A percentile compares a stretch with the other conserved stretches of the same genome.
These are phyloP conservation scores for Aegilops tauschii DNA, from an alignment of 176 grass and related monocot species.

Conservation along the genomic window DNA sequence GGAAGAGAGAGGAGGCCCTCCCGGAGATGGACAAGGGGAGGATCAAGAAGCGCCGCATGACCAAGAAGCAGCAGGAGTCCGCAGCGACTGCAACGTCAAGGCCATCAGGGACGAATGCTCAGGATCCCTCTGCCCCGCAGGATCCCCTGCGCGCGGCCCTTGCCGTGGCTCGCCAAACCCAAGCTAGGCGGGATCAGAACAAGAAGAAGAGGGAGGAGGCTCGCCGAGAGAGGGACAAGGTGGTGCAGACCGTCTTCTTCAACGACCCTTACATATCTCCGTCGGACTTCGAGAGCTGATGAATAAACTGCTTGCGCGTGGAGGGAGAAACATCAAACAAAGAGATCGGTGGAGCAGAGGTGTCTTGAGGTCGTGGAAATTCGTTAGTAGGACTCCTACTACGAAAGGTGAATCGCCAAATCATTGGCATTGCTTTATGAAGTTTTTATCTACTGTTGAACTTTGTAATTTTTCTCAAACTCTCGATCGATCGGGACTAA, in stretches of 20 bases:
- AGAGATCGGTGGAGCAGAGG: too few relatives aligned
- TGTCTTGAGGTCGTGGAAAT: too few relatives aligned
- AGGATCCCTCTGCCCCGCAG: background rate
- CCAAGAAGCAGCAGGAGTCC: background rate
- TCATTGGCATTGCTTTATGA: too few relatives aligned
- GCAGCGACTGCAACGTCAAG: background rate
- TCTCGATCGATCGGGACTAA: too few relatives aligned
- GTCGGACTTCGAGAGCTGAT: background rate
- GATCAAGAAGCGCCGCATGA: background rate
- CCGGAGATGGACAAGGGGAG: background rate
- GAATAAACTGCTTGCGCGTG: background rate
- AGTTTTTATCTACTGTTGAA: too few relatives aligned
- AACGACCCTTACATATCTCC: constrained; percentile 24
- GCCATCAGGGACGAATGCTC: background rate
- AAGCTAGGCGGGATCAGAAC: background rate
- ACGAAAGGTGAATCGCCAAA: too few relatives aligned
- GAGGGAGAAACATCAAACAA: too few relatives aligned
- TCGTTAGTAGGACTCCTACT: too few relatives aligned
- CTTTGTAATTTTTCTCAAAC: too few relatives aligned
- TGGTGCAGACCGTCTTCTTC: constrained; percentile 34
- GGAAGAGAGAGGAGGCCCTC: too few relatives aligned
- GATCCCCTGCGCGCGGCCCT: background rate
- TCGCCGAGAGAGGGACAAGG: constrained; percentile 13
- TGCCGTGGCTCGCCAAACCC: background rate
- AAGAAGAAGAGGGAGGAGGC: background rate